phyloP scores from a whole-genome alignment of 1,284 basidiomycete species.

The Spongispora temasekensis region DNA sequence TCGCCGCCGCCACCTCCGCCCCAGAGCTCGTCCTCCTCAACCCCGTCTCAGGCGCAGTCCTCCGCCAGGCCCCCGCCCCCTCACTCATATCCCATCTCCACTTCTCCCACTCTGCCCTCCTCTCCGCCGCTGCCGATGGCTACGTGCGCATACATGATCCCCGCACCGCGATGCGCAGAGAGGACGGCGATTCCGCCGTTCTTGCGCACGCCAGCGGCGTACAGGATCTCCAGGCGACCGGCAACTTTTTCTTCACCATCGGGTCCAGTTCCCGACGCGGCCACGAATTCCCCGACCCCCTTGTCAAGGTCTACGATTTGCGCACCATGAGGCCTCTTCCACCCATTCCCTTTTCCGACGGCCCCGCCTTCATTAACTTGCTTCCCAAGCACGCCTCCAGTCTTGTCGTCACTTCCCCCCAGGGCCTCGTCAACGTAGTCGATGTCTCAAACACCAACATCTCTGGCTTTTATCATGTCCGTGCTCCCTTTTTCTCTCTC shows the following conservation, averaged over 20 bases:
- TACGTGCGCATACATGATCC: slow-evolving; percentile 85
- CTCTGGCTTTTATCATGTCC: slow-evolving; percentile 78
- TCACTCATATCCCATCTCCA: slow-evolving; percentile 67
- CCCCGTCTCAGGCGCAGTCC: slow-evolving; percentile 67
- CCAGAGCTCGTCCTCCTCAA: slow-evolving; percentile 76
- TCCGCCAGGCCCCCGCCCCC: slow-evolving; percentile 58
- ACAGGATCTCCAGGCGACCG: slow-evolving; percentile 78
- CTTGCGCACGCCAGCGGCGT: slow-evolving; percentile 83
- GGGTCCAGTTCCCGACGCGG: slow-evolving; percentile 85
- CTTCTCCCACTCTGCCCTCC: slow-evolving; percentile 61
- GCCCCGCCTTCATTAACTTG: slow-evolving; percentile 85
- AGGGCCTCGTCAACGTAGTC: slow-evolving; percentile 89
- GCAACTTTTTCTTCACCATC: slow-evolving; percentile 82
- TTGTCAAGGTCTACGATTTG: slow-evolving; percentile 92
- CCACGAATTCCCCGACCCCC: slow-evolving; percentile 86
- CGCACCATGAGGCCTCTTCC: slow-evolving; percentile 79
- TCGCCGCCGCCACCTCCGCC: slow-evolving; percentile 65
- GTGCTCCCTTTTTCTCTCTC: background rate
- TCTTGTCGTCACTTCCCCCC: slow-evolving; percentile 79
- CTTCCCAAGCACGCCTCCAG: slow-evolving; percentile 81
- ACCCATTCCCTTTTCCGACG: slow-evolving; percentile 86
- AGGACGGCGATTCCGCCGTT: slow-evolving; percentile 51
- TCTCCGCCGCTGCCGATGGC: slow-evolving; percentile 85
- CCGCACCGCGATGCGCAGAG: slow-evolving; percentile 58
- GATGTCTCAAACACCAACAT: slow-evolving; percentile 74